Percentiles rank a stretch among this genome's conserved stretches.
Conservation (phyloP, 2,329 filamentous ascomycete genomes). For the Phialophora tarda region DNA sequence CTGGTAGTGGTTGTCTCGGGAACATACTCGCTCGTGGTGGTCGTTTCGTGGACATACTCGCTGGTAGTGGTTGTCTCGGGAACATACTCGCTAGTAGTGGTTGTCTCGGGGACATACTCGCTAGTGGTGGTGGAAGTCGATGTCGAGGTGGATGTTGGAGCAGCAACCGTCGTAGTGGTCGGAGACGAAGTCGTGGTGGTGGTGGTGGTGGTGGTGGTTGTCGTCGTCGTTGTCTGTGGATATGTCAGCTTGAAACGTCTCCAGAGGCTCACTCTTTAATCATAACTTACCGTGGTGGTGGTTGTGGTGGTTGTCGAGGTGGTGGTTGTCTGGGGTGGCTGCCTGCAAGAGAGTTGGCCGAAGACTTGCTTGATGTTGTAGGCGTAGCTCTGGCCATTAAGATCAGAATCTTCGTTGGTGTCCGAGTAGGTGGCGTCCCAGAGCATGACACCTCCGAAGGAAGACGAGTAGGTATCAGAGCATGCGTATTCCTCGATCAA, state of each 20-base stretch:
- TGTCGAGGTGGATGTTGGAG: not conserved
- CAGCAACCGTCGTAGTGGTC: not conserved
- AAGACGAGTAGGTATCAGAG: constrained; percentile 44
- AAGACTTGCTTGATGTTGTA: constrained; percentile 57
- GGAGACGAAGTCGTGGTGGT: not conserved
- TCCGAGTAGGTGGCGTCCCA: constrained; percentile 62
- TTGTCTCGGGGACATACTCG: not conserved
- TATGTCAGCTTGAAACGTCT: not conserved
- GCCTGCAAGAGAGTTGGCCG: constrained; percentile 32
- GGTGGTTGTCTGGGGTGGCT: constrained; percentile 25
- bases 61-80: not conserved
- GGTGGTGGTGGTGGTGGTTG: constrained; percentile 7
- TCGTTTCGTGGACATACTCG: not conserved
- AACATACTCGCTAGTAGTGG: not conserved
- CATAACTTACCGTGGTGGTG: constrained; percentile 21
- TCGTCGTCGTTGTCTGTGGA: constrained; percentile 20
- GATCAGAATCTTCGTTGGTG: constrained; percentile 46
- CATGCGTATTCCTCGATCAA: constrained; percentile 53
- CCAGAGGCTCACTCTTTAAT: not conserved
- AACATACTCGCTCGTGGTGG: not conserved
- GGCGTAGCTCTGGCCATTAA: constrained; percentile 53
- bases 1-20: not conserved
- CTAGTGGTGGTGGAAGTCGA: constrained; percentile 3
- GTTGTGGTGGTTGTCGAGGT: constrained; percentile 29
- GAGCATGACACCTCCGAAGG: constrained; percentile 65